Base-by-base conservation (phyloP, 1,284 basidiomycete genomes). In the Anthracocystis setariae region DNA sequence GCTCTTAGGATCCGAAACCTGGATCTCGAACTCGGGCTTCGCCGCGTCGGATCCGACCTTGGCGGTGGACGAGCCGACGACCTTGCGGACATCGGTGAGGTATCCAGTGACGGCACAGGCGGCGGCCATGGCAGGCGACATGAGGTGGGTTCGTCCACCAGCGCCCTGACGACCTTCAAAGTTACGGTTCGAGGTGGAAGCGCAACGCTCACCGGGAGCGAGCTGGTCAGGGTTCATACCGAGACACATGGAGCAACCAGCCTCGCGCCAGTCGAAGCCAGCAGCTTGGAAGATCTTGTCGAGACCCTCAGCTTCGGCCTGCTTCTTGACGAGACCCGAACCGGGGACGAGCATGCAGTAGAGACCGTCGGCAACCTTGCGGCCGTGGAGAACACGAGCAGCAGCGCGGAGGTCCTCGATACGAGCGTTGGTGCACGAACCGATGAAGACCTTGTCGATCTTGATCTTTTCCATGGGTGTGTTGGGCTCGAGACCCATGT, bases 181-280 rank as follows among this genome's bases (percentile, higher is more conserved):
- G 78, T 82, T 82, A 32, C 80, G 74, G 76, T 82, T 82, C 50
- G 78, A 80, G n/a, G 80, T 82, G 24, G 80, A 82, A 23, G 80
- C 80, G 49, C 80, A 82, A n/a, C 80, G 63, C 60, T 82, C 79
- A 33, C 79, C 79, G 8, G 80, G 80, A 37, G 73, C 57, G 3
- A 82, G 76, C 70, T 81, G 79, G 57, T 82, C 80, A 8, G 80
- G 80, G 62, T 82, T 82, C 80, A 82, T 82, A 27, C 79, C 80
- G 12, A 82, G 73, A 60, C 80, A 82, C 80, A 82, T 82, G 53
- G 76, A 79, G 68, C 80, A 82, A 23, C 80, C 80, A 18, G 80
- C 80, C 49, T 82, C 80, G 33, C 80, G 63, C 80, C 80, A 82
- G 66, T 82, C 80, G 46, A 82, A 82, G 21, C 80, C 80, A 20